These are phyloP conservation scores for Teratosphaeria zuluensis DNA, from an alignment of 2,329 filamentous ascomycete species.

Conservation along the genomic window DNA sequence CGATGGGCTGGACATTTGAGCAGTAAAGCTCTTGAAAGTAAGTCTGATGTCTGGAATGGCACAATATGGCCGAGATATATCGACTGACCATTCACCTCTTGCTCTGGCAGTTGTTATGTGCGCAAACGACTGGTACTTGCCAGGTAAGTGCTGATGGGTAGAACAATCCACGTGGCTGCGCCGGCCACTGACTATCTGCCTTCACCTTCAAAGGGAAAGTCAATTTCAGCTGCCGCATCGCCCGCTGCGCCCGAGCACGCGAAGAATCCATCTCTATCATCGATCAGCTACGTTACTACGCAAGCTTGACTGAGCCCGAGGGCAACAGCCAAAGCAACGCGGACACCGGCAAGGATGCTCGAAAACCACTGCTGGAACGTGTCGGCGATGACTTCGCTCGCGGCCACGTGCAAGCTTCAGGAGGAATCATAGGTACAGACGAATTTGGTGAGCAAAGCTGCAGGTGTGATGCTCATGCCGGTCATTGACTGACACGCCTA, in stretches of 20 bases:
- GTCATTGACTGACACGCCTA: not conserved
- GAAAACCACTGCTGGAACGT: slow-evolving; percentile 33
- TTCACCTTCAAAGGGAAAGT: slow-evolving; percentile 29
- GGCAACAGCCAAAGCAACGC: slow-evolving; percentile 1
- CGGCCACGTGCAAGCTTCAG: slow-evolving; percentile 59
- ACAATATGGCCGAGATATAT: no score
- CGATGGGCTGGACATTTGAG: slow-evolving; percentile 54
- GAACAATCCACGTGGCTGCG: not conserved
- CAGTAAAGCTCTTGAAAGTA: slow-evolving; percentile 44
- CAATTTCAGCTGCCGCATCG: slow-evolving; percentile 57
- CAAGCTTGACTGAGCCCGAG: slow-evolving; percentile 30
- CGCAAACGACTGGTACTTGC: slow-evolving; percentile 42
- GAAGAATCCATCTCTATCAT: slow-evolving; percentile 56
- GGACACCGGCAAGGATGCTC: slow-evolving; percentile 4
- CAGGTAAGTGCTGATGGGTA: slow-evolving; percentile 21
- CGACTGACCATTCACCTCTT: not conserved
- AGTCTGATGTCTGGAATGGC: no score
- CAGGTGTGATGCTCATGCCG: not conserved
- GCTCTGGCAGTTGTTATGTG: no score
- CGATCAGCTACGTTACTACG: slow-evolving; percentile 44
- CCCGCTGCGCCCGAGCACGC: slow-evolving; percentile 44
- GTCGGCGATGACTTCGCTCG: slow-evolving; percentile 55
- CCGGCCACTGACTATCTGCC: not conserved
- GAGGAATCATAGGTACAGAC: slow-evolving; percentile 50
- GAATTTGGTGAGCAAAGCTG: slow-evolving; percentile 41